Evolutionary conservation across 148 eudicot species (phyloP).

Genomic region (Fagopyrum tataricum): DNA sequence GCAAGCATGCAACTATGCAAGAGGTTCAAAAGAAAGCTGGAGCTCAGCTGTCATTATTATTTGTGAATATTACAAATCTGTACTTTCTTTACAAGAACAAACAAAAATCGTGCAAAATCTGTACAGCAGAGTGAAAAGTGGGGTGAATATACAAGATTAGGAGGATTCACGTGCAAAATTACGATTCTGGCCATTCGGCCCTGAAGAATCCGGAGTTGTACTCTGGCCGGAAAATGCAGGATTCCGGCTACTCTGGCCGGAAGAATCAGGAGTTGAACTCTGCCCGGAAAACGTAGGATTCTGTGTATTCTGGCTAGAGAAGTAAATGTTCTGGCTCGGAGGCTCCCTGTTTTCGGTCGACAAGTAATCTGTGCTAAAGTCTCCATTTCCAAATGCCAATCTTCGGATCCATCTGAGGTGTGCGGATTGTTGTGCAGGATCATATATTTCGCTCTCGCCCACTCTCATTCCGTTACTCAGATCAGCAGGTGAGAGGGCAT

Average conservation of each 20-base stretch:
- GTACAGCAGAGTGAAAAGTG: conserved; percentile 3
- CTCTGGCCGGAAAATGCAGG: not conserved
- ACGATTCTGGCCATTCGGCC: conserved; percentile 2
- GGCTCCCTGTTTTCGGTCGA: conserved; percentile 19
- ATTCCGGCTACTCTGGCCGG: conserved; percentile 6
- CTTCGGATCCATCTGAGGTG: conserved; percentile 57
- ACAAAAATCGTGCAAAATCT: not conserved
- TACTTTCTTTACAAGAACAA: not conserved
- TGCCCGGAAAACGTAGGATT: conserved; percentile 17
- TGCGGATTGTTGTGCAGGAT: conserved; percentile 61
- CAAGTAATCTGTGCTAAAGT: conserved; percentile 48
- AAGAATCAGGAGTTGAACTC: conserved; percentile 11
- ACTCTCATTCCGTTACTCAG: conserved; percentile 76
- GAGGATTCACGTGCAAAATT: not conserved
- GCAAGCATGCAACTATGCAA: not conserved
- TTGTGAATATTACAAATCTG: not conserved
- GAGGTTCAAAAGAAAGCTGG: not conserved
- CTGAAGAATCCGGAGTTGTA: not conserved
- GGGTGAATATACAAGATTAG: conserved; percentile 1
- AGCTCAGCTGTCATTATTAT: not conserved
- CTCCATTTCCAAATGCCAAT: conserved; percentile 73
- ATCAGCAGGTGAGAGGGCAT: conserved; percentile 44
- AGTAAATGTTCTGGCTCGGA: conserved; percentile 11
- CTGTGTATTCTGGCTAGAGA: conserved; percentile 18
- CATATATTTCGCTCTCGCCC: conserved; percentile 63